phyloP scores from a whole-genome alignment of 2,329 filamentous ascomycete genomes.

The Akanthomyces dipterigenus region DNA sequence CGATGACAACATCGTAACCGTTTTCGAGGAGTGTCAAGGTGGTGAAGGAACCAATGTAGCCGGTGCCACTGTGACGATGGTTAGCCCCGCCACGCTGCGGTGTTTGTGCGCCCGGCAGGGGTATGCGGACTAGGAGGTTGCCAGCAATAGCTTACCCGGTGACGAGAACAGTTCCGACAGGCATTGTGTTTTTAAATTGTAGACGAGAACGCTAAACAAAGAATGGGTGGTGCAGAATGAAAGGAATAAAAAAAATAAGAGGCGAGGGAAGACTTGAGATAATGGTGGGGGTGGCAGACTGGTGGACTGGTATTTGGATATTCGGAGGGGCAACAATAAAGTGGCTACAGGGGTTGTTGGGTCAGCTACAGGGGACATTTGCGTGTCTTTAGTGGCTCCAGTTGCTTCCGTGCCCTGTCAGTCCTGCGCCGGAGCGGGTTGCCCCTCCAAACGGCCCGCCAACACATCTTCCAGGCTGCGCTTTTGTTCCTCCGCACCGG shows the following conservation, averaged over 20 bases:
- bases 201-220: constrained; percentile 19
- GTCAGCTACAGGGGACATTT: not conserved
- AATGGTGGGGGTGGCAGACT: not conserved
- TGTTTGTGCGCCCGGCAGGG: not conserved
- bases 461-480: not conserved
- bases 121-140: constrained; percentile 10
- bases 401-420: not conserved
- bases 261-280: constrained; percentile 1
- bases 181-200: constrained; percentile 43
- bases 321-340: not conserved
- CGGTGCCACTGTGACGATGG: constrained; percentile 66
- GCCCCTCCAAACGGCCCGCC: not conserved
- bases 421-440: not conserved
- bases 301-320: not conserved
- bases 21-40: constrained; percentile 84
- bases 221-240: constrained; percentile 6
- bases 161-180: constrained; percentile 81
- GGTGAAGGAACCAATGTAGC: constrained; percentile 99
- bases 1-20: constrained; percentile 92
- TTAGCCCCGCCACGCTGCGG: constrained; percentile 7
- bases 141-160: constrained; percentile 62
- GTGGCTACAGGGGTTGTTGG: not conserved
- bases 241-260: not conserved
- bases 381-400: not conserved
- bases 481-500: not conserved